These are phyloP conservation scores for Boletellus dicymbophilus DNA, from an alignment of 1,284 basidiomycete genomes.

Conservation along the genomic window DNA sequence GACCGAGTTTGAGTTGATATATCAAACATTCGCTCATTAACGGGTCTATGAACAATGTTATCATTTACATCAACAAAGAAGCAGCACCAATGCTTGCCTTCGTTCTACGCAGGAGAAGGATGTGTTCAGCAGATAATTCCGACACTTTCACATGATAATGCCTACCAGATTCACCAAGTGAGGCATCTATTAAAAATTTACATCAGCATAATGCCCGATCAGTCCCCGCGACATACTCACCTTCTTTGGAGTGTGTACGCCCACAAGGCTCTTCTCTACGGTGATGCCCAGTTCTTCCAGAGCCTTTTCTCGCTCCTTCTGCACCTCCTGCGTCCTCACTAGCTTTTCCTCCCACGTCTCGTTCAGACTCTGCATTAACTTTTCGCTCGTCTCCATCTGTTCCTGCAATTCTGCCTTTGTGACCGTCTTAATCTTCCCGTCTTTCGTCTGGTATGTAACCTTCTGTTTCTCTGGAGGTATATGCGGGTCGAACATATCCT, in stretches of 20 bases:
- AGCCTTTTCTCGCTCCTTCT: conserved; percentile 95
- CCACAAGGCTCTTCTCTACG: conserved; percentile 94
- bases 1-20: conserved; percentile 92
- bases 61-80: conserved; percentile 12
- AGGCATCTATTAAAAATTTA: conserved; percentile 70
- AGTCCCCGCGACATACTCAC: conserved; percentile 37
- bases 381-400: conserved; percentile 95
- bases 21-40: conserved; percentile 92
- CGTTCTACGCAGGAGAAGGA: conserved; percentile 62
- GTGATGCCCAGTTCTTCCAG: conserved; percentile 97
- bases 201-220: conserved; percentile 10
- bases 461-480: conserved; percentile 95
- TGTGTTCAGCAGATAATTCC: conserved; percentile 17
- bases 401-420: conserved; percentile 97
- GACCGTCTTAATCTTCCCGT: conserved; percentile 93
- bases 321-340: conserved; percentile 89
- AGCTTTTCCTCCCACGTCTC: conserved; percentile 99
- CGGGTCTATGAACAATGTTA: conserved; percentile 55
- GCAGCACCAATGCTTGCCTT: conserved; percentile 50
- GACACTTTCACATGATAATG: conserved; percentile 21
- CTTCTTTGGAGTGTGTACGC: conserved; percentile 99
- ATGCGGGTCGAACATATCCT: conserved; percentile 84
- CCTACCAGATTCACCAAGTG: conserved; percentile 92
- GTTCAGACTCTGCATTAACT: conserved; percentile 94
- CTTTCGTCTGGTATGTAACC: conserved; percentile 92